phyloP scores from a whole-genome alignment of 805 yeast species.

The Sungouiella blattae region DNA sequence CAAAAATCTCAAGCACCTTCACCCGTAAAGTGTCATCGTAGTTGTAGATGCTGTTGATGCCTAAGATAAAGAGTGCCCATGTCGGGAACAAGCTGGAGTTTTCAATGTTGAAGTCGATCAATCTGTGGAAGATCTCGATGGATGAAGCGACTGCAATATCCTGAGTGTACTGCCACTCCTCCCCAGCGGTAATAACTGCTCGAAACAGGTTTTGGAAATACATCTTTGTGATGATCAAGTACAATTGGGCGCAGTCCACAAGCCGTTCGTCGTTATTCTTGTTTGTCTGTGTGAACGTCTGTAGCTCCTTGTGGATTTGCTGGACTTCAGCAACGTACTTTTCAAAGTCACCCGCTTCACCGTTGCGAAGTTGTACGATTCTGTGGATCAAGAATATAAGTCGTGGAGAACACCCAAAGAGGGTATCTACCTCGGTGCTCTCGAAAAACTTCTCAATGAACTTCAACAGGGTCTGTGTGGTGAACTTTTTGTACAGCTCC shows the following conservation, averaged over 20 bases:
- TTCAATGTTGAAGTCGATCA: background rate
- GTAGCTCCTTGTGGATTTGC: background rate
- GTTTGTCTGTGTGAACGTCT: background rate
- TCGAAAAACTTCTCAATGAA: background rate
- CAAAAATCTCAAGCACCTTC: background rate
- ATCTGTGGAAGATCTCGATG: background rate
- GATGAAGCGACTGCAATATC: background rate
- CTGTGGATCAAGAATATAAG: background rate
- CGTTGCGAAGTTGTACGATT: background rate
- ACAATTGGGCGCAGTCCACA: background rate
- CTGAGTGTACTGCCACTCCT: background rate
- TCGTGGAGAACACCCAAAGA: background rate
- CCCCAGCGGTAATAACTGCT: background rate
- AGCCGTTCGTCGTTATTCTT: background rate
- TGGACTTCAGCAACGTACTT: background rate
- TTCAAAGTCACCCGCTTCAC: background rate
- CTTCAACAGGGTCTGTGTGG: background rate
- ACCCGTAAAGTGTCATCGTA: background rate
- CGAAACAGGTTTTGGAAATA: background rate
- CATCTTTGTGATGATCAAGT: background rate
- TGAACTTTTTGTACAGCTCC: background rate
- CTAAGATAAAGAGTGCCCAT: background rate
- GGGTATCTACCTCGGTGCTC: background rate
- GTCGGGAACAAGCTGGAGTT: background rate
- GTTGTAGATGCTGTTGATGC: background rate